Conservation (phyloP, 257 asterid species). For the Solanum sitiens region DNA sequence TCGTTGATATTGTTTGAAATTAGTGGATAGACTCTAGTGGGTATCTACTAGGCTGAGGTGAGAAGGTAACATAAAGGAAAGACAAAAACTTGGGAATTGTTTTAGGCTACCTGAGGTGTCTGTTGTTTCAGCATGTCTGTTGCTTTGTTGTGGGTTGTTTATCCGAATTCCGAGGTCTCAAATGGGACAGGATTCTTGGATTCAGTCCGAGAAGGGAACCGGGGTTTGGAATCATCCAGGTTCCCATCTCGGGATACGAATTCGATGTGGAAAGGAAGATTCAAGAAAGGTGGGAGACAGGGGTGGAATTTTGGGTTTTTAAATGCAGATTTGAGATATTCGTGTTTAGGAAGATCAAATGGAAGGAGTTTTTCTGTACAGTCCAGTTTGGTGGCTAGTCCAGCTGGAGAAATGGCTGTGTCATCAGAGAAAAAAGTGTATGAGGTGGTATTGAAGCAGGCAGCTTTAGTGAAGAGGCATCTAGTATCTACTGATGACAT, state of each 20-base stretch:
- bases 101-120: conserved; percentile 1
- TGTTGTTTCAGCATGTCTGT: conserved; percentile 51
- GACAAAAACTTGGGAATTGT: conserved; percentile 12
- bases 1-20: conserved; percentile 12
- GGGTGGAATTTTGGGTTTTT: conserved; percentile 20
- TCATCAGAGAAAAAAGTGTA: conserved; percentile 92
- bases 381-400: conserved; percentile 51
- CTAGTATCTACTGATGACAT: conserved; percentile 27
- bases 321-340: conserved; percentile 26
- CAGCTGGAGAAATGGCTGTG: conserved; percentile 58
- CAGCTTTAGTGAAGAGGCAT: conserved; percentile 68
- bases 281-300: conserved; percentile 27
- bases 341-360: conserved; percentile 25
- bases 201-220: conserved; percentile 39
- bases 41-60: not conserved
- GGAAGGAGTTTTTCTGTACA: conserved; percentile 24
- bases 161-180: conserved; percentile 48
- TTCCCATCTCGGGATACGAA: conserved; percentile 14
- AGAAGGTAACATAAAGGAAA: conserved; percentile 3
- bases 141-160: conserved; percentile 63
- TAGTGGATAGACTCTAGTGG: conserved; percentile 14
- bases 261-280: conserved; percentile 18
- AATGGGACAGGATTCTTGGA: conserved; percentile 44
- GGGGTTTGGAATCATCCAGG: conserved; percentile 27
- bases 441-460: conserved; percentile 88